Base-by-base conservation (phyloP, 2,329 filamentous ascomycete genomes). In the Arthroderma sp. region DNA sequence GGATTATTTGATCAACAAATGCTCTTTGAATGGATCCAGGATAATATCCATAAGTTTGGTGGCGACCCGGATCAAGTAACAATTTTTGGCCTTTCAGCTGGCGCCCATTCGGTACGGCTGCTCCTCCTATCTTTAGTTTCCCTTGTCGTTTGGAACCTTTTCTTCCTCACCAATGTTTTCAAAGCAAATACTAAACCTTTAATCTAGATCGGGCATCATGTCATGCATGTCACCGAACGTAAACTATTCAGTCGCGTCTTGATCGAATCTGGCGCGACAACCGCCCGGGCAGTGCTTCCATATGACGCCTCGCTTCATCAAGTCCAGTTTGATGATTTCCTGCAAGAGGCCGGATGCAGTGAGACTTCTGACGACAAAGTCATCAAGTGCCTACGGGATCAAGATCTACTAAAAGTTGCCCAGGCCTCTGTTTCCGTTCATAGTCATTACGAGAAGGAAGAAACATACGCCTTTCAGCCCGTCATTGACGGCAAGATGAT, bases 391-490 rank as follows among this genome's bases (percentile, higher is more conserved):
- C 60, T 73, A 0, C 63, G 69, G n/a, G 54, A 58, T 1, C 53
- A 66, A 4, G 59, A 67, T 0, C 59, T 58, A 6, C 50, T 58
- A 0, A 51, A 46, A 0, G 56, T 72, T 8, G 62, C 59, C 5
- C 53, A 58, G 6, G 68, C 68, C 3, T 67, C 68, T 36, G 63
- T 58, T 6, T 56, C 53, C 2, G 59, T 71, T 0, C 72, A 71
- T 43, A 61, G 68, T 43, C 60, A 60, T 36, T 71, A 69, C 49
- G 70, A 70, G 32, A 63, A 67, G 0, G 68, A 65, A 6, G 55
- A 71, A 0, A 58, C 66, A 29, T 73, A 69, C 69, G 68, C 82
- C 0, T 86, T 83, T 63, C 82, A 84, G 53, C 81, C 81, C 5
- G 75, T 80, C 32, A 73, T 85, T 46, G 80, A 83, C 54, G 72